A percentile compares a stretch with the other conserved stretches of the same genome.
These are phyloP conservation scores for Cenococcum geophilum DNA, from an alignment of 495 filamentous ascomycete genomes.

Conservation along the genomic window DNA sequence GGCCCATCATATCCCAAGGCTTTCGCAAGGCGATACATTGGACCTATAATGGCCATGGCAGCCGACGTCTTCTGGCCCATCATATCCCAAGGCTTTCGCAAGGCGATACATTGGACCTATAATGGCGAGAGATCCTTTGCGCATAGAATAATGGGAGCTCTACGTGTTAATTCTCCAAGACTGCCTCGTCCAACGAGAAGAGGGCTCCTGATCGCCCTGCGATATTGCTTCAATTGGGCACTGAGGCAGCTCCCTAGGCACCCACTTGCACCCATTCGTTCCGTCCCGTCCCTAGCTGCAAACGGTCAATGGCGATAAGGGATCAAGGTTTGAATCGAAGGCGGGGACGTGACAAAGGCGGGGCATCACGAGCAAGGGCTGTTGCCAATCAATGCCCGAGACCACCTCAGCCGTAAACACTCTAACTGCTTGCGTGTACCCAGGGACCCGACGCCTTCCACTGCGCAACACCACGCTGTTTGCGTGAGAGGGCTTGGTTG, in stretches of 20 bases:
- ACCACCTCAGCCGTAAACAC: background rate
- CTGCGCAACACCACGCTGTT: background rate
- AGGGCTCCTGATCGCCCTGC: background rate
- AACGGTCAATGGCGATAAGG: background rate
- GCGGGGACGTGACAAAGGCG: background rate
- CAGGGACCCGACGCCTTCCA: too few species aligned
- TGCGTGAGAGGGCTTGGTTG: constrained; percentile 26
- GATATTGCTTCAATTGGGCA: constrained; percentile 2
- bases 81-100: background rate
- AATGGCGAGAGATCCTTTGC: background rate
- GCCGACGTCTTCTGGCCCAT: background rate
- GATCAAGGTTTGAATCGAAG: background rate
- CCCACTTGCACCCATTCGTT: background rate
- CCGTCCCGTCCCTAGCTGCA: background rate
- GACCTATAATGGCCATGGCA: background rate
- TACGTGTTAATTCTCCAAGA: background rate
- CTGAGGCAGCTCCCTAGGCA: background rate
- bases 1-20: background rate
- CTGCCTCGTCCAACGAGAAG: background rate
- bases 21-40: background rate
- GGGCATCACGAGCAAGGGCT: background rate
- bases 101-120: background rate
- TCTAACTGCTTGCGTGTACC: constrained; percentile 1
- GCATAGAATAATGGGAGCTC: background rate
- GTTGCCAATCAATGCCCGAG: background rate